phyloP scores from a whole-genome alignment of 305 asterid genomes.

The Fraxinus nigra region DNA sequence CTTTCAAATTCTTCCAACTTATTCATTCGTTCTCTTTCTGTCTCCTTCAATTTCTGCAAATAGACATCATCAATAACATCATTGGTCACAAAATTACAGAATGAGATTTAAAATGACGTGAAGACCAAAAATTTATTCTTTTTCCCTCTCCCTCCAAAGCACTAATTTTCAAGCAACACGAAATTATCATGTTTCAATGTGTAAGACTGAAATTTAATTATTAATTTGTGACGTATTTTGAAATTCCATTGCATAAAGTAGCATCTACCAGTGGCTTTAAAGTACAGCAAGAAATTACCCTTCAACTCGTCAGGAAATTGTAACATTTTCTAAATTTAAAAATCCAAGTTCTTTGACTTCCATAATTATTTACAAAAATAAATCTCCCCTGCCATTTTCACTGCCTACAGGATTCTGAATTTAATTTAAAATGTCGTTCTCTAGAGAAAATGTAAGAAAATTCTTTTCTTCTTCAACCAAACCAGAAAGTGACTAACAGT shows the following conservation, averaged over 20 bases:
- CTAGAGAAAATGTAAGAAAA: not conserved
- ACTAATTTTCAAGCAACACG: not conserved
- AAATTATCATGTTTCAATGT: not conserved
- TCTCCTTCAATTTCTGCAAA: conserved; percentile 80
- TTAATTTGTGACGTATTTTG: not conserved
- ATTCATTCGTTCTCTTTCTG: conserved; percentile 68
- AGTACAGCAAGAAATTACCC: not conserved
- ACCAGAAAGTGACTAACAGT: not conserved
- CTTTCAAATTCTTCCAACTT: conserved; percentile 79
- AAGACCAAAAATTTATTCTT: not conserved
- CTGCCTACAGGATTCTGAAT: not conserved
- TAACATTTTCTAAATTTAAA: not conserved
- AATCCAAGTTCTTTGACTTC: not conserved
- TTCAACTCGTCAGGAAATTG: not conserved
- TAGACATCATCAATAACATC: conserved; percentile 37
- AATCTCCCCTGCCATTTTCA: conserved; percentile 11
- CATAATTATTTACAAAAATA: not conserved
- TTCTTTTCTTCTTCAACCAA: not conserved
- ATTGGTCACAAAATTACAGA: conserved; percentile 23
- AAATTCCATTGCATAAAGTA: not conserved
- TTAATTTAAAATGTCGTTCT: not conserved
- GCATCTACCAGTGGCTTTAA: not conserved
- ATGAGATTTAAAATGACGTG: not conserved
- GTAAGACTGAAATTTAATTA: not conserved
- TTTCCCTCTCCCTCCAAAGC: conserved; percentile 2